These are phyloP conservation scores for Emergomyces pasteurianus DNA, from an alignment of 2,329 filamentous ascomycete genomes.

Conservation along the genomic window DNA sequence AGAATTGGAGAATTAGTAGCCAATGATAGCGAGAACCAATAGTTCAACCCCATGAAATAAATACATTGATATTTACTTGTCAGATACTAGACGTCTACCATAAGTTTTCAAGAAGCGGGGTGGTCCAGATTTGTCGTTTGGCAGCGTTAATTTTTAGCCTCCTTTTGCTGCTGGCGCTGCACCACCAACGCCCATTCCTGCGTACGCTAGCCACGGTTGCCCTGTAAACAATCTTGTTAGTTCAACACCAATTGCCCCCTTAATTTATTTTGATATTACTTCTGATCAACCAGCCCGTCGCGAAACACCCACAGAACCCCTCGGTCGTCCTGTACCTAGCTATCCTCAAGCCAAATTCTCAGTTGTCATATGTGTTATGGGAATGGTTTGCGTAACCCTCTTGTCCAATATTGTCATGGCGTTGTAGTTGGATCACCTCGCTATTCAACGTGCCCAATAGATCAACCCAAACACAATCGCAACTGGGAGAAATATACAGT, in stretches of 20 bases:
- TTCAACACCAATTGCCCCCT: background rate
- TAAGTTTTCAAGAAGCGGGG: too few species aligned
- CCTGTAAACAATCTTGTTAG: background rate
- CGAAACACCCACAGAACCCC: background rate
- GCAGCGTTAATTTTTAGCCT: background rate
- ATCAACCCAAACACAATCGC: background rate
- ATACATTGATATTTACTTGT: background rate
- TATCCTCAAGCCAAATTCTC: too few species aligned
- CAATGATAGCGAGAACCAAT: background rate
- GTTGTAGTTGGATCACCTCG: background rate
- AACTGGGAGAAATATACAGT: background rate
- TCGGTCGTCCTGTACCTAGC: background rate
- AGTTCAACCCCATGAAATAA: background rate
- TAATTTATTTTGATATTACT: background rate
- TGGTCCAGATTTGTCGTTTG: too few species aligned
- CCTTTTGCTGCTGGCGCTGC: background rate
- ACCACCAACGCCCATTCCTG: too few species aligned
- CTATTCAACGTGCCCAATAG: background rate
- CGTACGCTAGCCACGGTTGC: background rate
- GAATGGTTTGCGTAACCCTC: background rate
- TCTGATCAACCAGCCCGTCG: background rate
- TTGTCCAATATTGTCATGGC: background rate
- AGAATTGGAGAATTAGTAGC: background rate
- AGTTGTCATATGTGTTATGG: background rate
- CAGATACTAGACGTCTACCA: too few species aligned